Base-by-base conservation (phyloP, 495 filamentous ascomycete genomes). In the Penicillium nucicola region DNA sequence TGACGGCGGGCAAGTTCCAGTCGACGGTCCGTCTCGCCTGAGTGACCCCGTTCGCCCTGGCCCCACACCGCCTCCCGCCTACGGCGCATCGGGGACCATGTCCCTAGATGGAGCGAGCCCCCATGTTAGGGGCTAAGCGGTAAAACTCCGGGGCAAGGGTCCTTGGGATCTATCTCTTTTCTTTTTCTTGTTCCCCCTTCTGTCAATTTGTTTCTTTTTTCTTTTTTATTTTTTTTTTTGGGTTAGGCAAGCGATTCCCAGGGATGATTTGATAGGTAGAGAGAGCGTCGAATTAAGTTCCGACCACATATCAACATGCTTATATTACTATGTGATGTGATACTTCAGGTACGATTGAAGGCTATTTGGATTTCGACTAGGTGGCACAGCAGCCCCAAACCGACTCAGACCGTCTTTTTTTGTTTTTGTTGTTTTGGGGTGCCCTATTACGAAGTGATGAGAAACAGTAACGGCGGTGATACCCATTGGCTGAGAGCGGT, bases 1-100 rank as follows among this genome's bases (percentile, higher is more conserved):
- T 12, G 87, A 89, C 52, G 85, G 87, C n/a, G 84, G 85, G 69
- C 64, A 72, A 10, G 47, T 76, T 15, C 73, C 78, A 12, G 42
- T 19, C 17, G 35, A 55, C 28, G 60, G 64, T 7, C 60, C 52
- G 15, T 54, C 60, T 20, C 42, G 38, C 9, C 37, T 42, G 3
- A 46, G 57, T 5, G 61, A 62, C 52, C 57, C 68, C n/a, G 52
- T 58, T 34, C 58, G 68, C 50, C 58, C 63, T 11, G 65, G 35
- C 41, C 59, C 64, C 23, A 71, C 68, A 17, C 71, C 73, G 31
- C 73, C 73, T 10, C 73, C 73, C 19, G 71, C 71, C 8, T 76
- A 76, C 42, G 68, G 65, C 38, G 68, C 71, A 11, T 53, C 67
- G 15, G 70, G 65, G 13, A 74, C 70, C 4, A 57, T 43, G 13